Evolutionary conservation across 768 basidiomycete genomes (phyloP), one percentile per base, ranked within the genome.

Genomic region (Lactarius deliciosus): DNA sequence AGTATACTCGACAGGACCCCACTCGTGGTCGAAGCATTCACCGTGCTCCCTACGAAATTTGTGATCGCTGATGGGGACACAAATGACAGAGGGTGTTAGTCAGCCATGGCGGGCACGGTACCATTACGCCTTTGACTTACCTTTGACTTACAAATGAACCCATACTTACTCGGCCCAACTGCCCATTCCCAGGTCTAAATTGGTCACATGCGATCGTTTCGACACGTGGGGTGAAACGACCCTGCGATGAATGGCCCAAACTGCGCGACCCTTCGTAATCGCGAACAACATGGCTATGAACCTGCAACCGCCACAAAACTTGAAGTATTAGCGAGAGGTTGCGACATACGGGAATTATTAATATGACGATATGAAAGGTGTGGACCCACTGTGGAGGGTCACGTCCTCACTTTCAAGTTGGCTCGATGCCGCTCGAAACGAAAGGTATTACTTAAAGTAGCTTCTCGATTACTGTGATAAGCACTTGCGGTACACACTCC

Each of bases 171-270:
- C 28, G 61, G 53, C 61, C 36, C 55, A 50, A 28, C 47, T 18
- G 25, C 50, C 28, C 50, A 16, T 41, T 15, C 28, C 28, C 28
- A 3, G 32, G 32, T 32, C 32, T 8, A 32, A 32, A 8, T 32
- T 32, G 38, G 30, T 43, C 8, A 50, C 15, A n/a, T 20, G 53
- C 34, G 20, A 30, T 34, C n/a, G 22, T 25, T 3, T 20, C 61
- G 54, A 63, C 11, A 28, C 34, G 53, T 1, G 45, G 54, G 54
- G 38, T 41, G 54, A 18, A 63, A 53, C 16, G 8, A 32, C 32
- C 54, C 54, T 8, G 62, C 36, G 30, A 43, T 57, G 62, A 36
- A 63, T 18, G 62, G 62, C 30, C 38, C 62, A 28, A 43, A 43
- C 38, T 38, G 36, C 62, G 25, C 43, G 53, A 18, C 53, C 62